Evolutionary conservation across 1,139 yeast genomes (phyloP).

Genomic region (Dujonia santamariae): DNA sequence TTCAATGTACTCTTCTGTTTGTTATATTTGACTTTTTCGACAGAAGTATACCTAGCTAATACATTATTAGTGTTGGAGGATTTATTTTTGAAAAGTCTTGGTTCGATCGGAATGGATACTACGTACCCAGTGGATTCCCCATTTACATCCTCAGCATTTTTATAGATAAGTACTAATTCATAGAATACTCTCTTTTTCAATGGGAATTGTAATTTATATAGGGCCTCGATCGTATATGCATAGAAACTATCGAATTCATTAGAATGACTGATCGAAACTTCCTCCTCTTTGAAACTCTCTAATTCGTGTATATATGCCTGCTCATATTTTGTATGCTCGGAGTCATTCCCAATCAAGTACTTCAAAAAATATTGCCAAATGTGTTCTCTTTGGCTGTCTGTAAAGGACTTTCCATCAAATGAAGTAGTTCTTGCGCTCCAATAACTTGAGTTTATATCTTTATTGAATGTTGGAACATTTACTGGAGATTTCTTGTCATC

Average conservation of each 20-base stretch:
- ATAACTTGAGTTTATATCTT: neutral
- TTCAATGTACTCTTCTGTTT: constrained; percentile 32
- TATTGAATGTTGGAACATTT: neutral
- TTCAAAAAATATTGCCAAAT: constrained; percentile 7
- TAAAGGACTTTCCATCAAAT: neutral
- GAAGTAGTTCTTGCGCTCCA: constrained; percentile 7
- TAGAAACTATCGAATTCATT: constrained; percentile 2
- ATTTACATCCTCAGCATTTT: constrained; percentile 11
- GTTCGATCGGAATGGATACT: constrained; percentile 47
- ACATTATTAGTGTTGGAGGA: constrained; percentile 16
- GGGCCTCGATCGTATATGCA: constrained; percentile 26
- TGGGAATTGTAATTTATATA: constrained; percentile 51
- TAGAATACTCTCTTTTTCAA: constrained; percentile 53
- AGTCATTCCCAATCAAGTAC: constrained; percentile 14
- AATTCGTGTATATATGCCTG: constrained; percentile 31
- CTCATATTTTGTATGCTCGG: constrained; percentile 32
- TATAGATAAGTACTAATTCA: constrained; percentile 50
- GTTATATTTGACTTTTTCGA: constrained; percentile 50
- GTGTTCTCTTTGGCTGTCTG: neutral
- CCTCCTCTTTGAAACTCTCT: constrained; percentile 19
- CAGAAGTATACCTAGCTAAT: constrained; percentile 51
- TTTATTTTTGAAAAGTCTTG: constrained; percentile 8
- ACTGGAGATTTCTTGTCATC: constrained; percentile 1
- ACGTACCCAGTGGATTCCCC: constrained; percentile 32
- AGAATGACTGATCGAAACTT: constrained; percentile 10